Evolutionary conservation across 2,329 filamentous ascomycete genomes (phyloP).

Genomic region (Septoria linicola): DNA sequence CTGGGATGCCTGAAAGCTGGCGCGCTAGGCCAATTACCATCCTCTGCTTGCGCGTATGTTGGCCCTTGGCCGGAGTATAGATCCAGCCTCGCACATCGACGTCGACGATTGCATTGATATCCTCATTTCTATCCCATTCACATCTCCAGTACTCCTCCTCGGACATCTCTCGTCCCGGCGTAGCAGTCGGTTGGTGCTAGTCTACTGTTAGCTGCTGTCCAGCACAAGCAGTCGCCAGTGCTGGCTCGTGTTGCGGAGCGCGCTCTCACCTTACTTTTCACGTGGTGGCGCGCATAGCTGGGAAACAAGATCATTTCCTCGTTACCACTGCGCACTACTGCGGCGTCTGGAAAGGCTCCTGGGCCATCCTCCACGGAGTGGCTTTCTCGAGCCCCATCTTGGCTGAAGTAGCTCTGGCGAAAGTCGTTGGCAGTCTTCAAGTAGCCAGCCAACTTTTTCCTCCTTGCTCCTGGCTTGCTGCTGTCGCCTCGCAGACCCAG

Average conservation of each 20-base stretch:
- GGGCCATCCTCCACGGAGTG: slow-evolving; percentile 28
- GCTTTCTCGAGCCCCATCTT: slow-evolving; percentile 36
- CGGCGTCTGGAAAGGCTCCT: slow-evolving; percentile 78
- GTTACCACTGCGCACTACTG: slow-evolving; percentile 74
- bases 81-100: slow-evolving; percentile 96
- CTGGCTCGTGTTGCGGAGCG: background rate
- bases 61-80: slow-evolving; percentile 80
- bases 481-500: slow-evolving; percentile 40
- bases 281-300: slow-evolving; percentile 79
- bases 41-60: slow-evolving; percentile 82
- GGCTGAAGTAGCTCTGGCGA: slow-evolving; percentile 59
- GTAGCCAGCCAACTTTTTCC: slow-evolving; percentile 74
- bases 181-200: slow-evolving; percentile 19
- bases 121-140: slow-evolving; percentile 77
- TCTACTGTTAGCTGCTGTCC: slow-evolving; percentile 1
- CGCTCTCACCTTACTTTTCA: slow-evolving; percentile 48
- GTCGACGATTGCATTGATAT: slow-evolving; percentile 82
- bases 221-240: no score
- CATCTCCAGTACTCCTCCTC: slow-evolving; percentile 67
- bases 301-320: slow-evolving; percentile 96
- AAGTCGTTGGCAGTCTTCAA: slow-evolving; percentile 70
- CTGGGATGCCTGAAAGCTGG: slow-evolving; percentile 81
- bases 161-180: slow-evolving; percentile 26
- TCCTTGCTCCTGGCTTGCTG: slow-evolving; percentile 65
- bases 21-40: slow-evolving; percentile 82